Evolutionary conservation across 345 rosid species (phyloP).

Genomic region (Eucalyptus virginea): DNA sequence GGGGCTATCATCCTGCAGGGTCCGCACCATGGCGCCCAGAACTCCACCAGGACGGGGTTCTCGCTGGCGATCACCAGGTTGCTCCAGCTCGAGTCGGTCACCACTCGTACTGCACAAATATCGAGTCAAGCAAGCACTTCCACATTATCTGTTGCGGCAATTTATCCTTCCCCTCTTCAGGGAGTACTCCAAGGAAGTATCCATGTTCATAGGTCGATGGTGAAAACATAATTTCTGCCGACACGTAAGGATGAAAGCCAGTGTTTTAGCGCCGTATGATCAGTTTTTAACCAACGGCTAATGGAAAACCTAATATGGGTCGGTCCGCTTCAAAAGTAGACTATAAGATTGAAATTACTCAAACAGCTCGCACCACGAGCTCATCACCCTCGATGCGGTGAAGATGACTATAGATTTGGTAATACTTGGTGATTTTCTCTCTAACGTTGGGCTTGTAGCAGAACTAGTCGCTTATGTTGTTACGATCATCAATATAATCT

Average conservation of each 20-base stretch:
- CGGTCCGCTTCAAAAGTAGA: not conserved
- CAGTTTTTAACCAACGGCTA: not conserved
- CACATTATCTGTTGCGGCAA: not conserved
- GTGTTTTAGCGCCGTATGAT: not conserved
- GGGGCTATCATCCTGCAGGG: slow-evolving; percentile 76
- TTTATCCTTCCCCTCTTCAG: not conserved
- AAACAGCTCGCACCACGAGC: not conserved
- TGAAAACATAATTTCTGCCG: not conserved
- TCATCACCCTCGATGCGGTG: not conserved
- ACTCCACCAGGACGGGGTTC: slow-evolving; percentile 58
- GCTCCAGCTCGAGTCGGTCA: slow-evolving; percentile 49
- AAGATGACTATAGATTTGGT: not conserved
- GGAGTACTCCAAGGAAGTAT: not conserved
- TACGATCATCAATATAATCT: not conserved
- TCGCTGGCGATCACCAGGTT: slow-evolving; percentile 15
- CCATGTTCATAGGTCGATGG: not conserved
- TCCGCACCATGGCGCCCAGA: slow-evolving; percentile 87
- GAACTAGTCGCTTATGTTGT: not conserved
- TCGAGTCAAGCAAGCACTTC: not conserved
- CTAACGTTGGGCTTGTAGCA: not conserved
- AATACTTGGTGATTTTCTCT: not conserved
- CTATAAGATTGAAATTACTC: not conserved
- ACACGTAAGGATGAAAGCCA: not conserved
- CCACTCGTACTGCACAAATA: slow-evolving; percentile 31
- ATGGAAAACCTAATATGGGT: not conserved